Conservation (phyloP, 179 eudicot species). For the Spergularia azorica region DNA sequence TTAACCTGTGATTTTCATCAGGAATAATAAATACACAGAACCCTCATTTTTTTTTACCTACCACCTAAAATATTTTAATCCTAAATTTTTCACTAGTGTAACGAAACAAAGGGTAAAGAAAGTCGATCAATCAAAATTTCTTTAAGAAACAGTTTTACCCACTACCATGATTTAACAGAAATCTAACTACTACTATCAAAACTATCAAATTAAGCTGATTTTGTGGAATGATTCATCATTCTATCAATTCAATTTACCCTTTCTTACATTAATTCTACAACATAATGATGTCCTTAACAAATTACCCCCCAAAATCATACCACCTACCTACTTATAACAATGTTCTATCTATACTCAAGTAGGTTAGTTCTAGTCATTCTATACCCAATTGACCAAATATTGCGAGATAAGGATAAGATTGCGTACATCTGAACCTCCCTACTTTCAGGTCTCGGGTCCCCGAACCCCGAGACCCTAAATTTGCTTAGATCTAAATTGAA, state of each 20-base stretch:
- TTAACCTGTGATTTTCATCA: slow-evolving; percentile 14
- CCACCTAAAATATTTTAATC: neutral
- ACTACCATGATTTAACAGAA: neutral
- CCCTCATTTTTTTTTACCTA: neutral
- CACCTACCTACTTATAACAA: too few species aligned
- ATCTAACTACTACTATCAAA: neutral
- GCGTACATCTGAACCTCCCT: neutral
- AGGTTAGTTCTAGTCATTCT: neutral
- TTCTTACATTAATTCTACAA: neutral
- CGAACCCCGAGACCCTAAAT: neutral
- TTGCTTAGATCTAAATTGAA: neutral
- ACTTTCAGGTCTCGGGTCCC: too few species aligned
- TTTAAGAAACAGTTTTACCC: slow-evolving; percentile 1
- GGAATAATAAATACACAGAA: neutral
- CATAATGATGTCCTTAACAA: neutral
- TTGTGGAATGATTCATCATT: neutral
- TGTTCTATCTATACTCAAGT: too few species aligned
- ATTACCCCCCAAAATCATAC: neutral
- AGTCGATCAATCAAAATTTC: neutral
- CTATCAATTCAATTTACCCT: neutral
- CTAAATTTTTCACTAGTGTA: neutral
- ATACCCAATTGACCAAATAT: neutral
- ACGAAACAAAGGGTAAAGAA: neutral
- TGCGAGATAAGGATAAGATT: neutral
- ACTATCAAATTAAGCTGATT: slow-evolving; percentile 17